Conservation (phyloP, 805 yeast genomes). For the Wickerhamiella dianesei region DNA sequence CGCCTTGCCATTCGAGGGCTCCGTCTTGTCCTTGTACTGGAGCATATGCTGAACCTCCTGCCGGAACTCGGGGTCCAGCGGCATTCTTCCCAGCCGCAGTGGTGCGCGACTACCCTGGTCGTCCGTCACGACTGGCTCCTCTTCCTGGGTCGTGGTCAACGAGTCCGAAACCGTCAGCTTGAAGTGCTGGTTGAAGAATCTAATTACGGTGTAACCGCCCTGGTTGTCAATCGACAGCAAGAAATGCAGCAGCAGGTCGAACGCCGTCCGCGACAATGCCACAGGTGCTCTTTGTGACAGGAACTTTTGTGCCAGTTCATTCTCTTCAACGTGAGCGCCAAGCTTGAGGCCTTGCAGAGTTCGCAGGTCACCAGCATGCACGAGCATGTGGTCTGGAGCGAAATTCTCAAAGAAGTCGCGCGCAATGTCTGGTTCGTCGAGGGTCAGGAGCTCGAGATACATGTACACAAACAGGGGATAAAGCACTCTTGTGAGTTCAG, state of each 20-base stretch:
- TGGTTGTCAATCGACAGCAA: constrained; percentile 82
- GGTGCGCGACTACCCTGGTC: constrained; percentile 23
- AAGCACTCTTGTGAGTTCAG: constrained; percentile 68
- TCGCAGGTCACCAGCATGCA: constrained; percentile 67
- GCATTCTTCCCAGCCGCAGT: constrained; percentile 70
- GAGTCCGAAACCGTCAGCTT: constrained; percentile 23
- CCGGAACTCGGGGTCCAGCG: constrained; percentile 71
- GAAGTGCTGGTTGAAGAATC: constrained; percentile 75
- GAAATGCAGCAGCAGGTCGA: constrained; percentile 72
- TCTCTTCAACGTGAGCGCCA: constrained; percentile 70
- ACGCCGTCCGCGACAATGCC: constrained; percentile 66
- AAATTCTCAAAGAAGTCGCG: constrained; percentile 64
- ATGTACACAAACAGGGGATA: constrained; percentile 91
- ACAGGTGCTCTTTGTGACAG: constrained; percentile 59
- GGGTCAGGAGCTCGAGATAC: constrained; percentile 62
- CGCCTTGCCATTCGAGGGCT: constrained; percentile 19
- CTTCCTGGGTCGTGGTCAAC: constrained; percentile 6
- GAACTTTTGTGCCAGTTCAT: constrained; percentile 66
- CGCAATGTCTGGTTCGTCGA: constrained; percentile 44
- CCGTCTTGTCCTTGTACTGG: constrained; percentile 51
- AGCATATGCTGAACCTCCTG: constrained; percentile 78
- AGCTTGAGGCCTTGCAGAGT: constrained; percentile 60
- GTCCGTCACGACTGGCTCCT: constrained; percentile 5
- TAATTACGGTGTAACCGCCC: constrained; percentile 78
- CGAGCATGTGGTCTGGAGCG: constrained; percentile 53